Conservation (phyloP, 1,284 basidiomycete species). For the Moniliella sp. region DNA sequence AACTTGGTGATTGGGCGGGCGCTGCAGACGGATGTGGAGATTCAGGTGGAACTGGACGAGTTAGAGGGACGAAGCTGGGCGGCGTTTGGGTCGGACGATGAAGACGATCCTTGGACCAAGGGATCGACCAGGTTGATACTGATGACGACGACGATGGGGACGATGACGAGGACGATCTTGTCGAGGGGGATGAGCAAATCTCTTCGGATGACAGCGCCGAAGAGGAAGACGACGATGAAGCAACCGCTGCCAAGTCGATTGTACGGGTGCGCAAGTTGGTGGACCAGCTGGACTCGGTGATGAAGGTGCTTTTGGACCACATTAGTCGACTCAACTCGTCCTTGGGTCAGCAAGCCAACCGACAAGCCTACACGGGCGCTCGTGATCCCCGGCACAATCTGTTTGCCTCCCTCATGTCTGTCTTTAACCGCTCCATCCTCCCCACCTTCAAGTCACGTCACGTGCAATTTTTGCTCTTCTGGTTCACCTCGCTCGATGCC, state of each 20-base stretch:
- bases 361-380: no score
- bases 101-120: slow-evolving; percentile 49
- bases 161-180: slow-evolving; percentile 34
- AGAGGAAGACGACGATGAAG: no score
- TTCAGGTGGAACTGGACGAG: slow-evolving; percentile 83
- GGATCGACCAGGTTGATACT: slow-evolving; percentile 45
- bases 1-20: slow-evolving; percentile 69
- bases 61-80: slow-evolving; percentile 48
- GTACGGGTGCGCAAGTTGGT: slow-evolving; percentile 65
- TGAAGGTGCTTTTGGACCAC: slow-evolving; percentile 63
- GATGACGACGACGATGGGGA: slow-evolving; percentile 19
- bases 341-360: background rate
- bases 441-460: slow-evolving; percentile 94
- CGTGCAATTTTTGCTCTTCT: slow-evolving; percentile 89
- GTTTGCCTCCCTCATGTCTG: slow-evolving; percentile 67
- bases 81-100: slow-evolving; percentile 34
- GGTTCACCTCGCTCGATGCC: slow-evolving; percentile 68
- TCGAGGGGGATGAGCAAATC: slow-evolving; percentile 10
- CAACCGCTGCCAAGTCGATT: no score
- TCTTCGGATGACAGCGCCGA: no score
- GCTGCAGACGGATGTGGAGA: slow-evolving; percentile 88
- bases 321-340: slow-evolving; percentile 37
- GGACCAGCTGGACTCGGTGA: slow-evolving; percentile 67
- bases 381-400: slow-evolving; percentile 18
- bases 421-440: slow-evolving; percentile 78